These are phyloP conservation scores for Mycena rebaudengoi DNA, from an alignment of 768 basidiomycete species.

Conservation along the genomic window DNA sequence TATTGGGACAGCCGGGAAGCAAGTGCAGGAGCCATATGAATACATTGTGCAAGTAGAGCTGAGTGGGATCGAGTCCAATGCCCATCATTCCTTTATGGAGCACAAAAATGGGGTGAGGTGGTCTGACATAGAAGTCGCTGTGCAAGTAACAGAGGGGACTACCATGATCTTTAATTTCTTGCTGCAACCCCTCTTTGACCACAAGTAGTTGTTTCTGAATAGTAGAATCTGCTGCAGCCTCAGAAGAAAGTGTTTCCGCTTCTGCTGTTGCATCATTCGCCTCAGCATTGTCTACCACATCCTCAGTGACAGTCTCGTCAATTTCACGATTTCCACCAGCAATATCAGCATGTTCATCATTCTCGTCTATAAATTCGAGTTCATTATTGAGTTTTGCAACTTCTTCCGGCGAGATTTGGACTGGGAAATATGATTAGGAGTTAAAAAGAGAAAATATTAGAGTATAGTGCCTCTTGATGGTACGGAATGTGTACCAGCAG, in stretches of 20 bases:
- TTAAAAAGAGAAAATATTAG: no score
- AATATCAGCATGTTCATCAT: conserved; percentile 5
- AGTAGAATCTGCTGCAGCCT: neutral
- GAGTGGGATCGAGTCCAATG: neutral
- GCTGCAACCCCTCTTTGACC: neutral
- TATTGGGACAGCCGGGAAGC: neutral
- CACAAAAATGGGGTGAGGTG: conserved; percentile 5
- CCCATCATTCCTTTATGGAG: neutral
- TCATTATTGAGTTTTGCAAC: conserved; percentile 4
- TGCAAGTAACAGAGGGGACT: neutral
- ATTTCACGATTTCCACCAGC: neutral
- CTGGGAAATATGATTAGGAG: no score
- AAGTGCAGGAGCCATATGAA: conserved; percentile 9
- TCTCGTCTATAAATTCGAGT: neutral
- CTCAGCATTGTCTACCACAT: neutral
- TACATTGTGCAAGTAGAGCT: neutral
- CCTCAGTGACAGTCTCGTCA: neutral
- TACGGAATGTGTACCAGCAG: no score
- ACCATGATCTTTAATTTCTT: neutral
- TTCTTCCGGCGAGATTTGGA: no score
- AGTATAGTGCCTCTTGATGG: no score
- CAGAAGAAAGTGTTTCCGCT: neutral
- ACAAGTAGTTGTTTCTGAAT: neutral
- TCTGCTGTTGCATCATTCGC: neutral
- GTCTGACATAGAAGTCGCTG: conserved; percentile 6